Conservation (phyloP, 2,329 filamentous ascomycete species). For the Aspergillus terreus region DNA sequence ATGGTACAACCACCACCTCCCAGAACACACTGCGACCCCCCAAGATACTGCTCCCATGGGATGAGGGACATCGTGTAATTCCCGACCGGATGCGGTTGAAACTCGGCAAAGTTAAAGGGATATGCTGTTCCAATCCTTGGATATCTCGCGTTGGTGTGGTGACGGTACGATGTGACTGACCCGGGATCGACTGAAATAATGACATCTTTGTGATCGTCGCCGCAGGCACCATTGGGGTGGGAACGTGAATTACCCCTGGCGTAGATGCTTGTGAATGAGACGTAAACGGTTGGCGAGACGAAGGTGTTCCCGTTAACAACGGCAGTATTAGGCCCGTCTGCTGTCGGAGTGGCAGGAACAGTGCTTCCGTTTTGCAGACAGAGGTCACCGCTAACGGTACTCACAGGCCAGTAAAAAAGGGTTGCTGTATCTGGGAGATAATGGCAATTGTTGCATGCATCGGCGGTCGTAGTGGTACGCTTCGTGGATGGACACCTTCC, state of each 20-base stretch:
- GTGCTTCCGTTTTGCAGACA: constrained; percentile 19
- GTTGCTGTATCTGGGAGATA: constrained; percentile 19
- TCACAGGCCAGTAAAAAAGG: constrained; percentile 24
- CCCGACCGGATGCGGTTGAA: constrained; percentile 14
- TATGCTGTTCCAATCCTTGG: constrained; percentile 18
- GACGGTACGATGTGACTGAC: constrained; percentile 14
- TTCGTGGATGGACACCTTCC: constrained; percentile 9
- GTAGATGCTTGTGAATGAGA: constrained; percentile 21
- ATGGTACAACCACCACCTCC: constrained; percentile 12
- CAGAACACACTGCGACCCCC: constrained; percentile 17
- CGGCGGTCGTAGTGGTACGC: constrained; percentile 9
- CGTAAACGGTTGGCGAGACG: constrained; percentile 18
- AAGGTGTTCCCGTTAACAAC: constrained; percentile 17
- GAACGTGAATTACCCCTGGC: constrained; percentile 17
- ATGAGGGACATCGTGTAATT: constrained; percentile 16
- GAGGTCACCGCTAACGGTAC: constrained; percentile 15
- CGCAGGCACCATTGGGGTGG: constrained; percentile 14
- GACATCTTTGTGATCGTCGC: constrained; percentile 13
- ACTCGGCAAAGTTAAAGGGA: constrained; percentile 22
- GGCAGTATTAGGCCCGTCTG: constrained; percentile 16
- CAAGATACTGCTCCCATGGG: constrained; percentile 20
- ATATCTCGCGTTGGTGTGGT: constrained; percentile 20
- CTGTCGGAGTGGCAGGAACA: constrained; percentile 11
- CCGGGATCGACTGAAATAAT: constrained; percentile 16
- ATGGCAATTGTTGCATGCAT: constrained; percentile 19